phyloP scores from a whole-genome alignment of 2,329 filamentous ascomycete species.

The Beauveria bassiana region DNA sequence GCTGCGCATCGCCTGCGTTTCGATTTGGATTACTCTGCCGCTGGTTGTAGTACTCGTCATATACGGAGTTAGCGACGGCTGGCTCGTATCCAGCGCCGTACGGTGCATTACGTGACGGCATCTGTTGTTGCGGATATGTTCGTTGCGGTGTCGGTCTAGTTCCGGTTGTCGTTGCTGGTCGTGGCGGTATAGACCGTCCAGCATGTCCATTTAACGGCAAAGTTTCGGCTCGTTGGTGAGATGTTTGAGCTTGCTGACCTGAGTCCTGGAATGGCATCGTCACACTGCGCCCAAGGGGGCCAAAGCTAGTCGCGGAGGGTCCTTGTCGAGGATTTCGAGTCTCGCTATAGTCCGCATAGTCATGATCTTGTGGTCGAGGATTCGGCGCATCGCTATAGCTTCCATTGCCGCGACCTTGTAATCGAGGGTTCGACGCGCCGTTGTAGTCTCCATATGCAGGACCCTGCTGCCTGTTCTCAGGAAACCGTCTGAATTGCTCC shows the following conservation, averaged over 20 bases:
- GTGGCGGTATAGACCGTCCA: conserved; percentile 38
- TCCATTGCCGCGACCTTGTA: neutral
- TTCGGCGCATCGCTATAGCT: neutral
- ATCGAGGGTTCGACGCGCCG: neutral
- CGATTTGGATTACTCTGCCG: conserved; percentile 21
- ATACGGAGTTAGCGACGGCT: conserved; percentile 11
- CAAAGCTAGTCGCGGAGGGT: conserved; percentile 35
- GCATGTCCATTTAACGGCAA: conserved; percentile 38
- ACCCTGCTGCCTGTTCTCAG: conserved; percentile 16
- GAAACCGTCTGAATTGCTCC: conserved; percentile 15
- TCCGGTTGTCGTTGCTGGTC: conserved; percentile 48
- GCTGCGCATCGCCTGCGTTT: conserved; percentile 7
- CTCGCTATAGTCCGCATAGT: conserved; percentile 19
- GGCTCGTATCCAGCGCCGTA: conserved; percentile 7
- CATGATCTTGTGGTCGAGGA: conserved; percentile 16
- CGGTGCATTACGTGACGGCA: conserved; percentile 14
- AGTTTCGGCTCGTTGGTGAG: conserved; percentile 33
- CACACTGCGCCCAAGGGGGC: conserved; percentile 48
- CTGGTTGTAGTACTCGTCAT: conserved; percentile 19
- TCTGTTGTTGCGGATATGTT: conserved; percentile 13
- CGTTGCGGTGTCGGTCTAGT: conserved; percentile 26
- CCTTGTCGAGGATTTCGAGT: conserved; percentile 14
- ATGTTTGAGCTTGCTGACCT: conserved; percentile 27
- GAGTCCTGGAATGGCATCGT: conserved; percentile 49
- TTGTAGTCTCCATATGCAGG: conserved; percentile 14